These are phyloP conservation scores for Ascochyta lentis DNA, from an alignment of 2,329 filamentous ascomycete genomes.

Conservation along the genomic window DNA sequence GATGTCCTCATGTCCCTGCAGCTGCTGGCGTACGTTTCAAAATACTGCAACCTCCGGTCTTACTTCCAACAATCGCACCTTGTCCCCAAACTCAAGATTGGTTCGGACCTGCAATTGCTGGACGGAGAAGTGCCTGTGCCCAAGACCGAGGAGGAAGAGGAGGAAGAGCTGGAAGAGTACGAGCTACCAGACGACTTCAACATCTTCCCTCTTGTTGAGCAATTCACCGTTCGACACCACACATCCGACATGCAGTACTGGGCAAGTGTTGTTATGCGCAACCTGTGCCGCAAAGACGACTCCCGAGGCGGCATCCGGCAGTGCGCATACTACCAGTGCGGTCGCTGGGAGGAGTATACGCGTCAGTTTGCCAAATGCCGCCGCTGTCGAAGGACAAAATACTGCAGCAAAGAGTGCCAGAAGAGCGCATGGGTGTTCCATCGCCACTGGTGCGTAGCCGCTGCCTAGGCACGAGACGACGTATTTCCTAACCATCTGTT, in stretches of 20 bases:
- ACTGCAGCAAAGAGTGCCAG: conserved; percentile 99
- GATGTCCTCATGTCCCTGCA: conserved; percentile 98
- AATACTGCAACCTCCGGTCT: conserved; percentile 93
- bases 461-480: conserved; percentile 52
- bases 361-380: conserved; percentile 98
- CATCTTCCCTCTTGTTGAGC: conserved; percentile 97
- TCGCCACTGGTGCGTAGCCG: conserved; percentile 93
- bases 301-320: conserved; percentile 92
- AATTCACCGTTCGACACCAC: conserved; percentile 95
- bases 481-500: conserved; percentile 32
- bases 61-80: conserved; percentile 97
- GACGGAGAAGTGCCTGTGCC: conserved; percentile 67
- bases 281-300: conserved; percentile 97
- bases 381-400: conserved; percentile 93
- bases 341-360: conserved; percentile 97
- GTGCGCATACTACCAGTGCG: conserved; percentile 97
- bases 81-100: conserved; percentile 89
- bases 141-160: conserved; percentile 57
- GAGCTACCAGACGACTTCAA: conserved; percentile 93
- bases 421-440: conserved; percentile 99
- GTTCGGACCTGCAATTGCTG: conserved; percentile 79
- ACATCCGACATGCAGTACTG: conserved; percentile 99
- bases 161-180: conserved; percentile 84
- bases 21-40: conserved; percentile 94
- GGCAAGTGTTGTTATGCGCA: conserved; percentile 98